These are phyloP conservation scores for Capillidium heterosporum DNA, from an alignment of 371 early-diverging fungal genomes.

Conservation along the genomic window DNA sequence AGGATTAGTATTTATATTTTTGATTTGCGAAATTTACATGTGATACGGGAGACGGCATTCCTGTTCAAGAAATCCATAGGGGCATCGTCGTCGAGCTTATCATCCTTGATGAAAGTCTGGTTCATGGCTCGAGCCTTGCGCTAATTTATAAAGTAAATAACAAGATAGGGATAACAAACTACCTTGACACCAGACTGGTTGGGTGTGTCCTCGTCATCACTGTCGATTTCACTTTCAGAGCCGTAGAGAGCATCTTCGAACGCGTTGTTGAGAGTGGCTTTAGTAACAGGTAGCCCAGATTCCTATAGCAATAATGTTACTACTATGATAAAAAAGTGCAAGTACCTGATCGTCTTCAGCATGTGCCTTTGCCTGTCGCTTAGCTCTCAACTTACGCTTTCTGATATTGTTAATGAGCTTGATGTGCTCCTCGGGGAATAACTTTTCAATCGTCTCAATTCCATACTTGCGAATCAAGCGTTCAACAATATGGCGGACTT, in stretches of 20 bases:
- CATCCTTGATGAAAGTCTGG: slow-evolving; percentile 13
- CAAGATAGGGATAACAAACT: background rate
- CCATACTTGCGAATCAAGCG: slow-evolving; percentile 72
- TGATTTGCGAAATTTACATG: slow-evolving; percentile 12
- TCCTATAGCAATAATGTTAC: slow-evolving; percentile 6
- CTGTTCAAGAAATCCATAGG: slow-evolving; percentile 79
- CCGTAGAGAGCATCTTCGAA: slow-evolving; percentile 84
- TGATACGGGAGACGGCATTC: slow-evolving; percentile 59
- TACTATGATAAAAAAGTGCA: background rate
- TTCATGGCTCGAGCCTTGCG: background rate
- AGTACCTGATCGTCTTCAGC: slow-evolving; percentile 26
- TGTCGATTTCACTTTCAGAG: slow-evolving; percentile 74
- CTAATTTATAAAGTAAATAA: background rate
- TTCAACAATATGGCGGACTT: slow-evolving; percentile 83
- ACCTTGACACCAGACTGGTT: background rate
- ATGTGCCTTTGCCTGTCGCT: slow-evolving; percentile 44
- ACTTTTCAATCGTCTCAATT: slow-evolving; percentile 51
- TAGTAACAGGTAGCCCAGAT: slow-evolving; percentile 8
- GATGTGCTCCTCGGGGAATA: slow-evolving; percentile 72
- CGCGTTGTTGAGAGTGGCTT: slow-evolving; percentile 34
- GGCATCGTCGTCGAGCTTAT: slow-evolving; percentile 20
- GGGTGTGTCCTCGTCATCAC: slow-evolving; percentile 29
- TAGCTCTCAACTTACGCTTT: slow-evolving; percentile 71
- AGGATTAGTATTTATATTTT: background rate
- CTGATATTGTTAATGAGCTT: slow-evolving; percentile 82